Evolutionary conservation across 495 filamentous ascomycete species (phyloP).

Genomic region (Rusavskia elegans): DNA sequence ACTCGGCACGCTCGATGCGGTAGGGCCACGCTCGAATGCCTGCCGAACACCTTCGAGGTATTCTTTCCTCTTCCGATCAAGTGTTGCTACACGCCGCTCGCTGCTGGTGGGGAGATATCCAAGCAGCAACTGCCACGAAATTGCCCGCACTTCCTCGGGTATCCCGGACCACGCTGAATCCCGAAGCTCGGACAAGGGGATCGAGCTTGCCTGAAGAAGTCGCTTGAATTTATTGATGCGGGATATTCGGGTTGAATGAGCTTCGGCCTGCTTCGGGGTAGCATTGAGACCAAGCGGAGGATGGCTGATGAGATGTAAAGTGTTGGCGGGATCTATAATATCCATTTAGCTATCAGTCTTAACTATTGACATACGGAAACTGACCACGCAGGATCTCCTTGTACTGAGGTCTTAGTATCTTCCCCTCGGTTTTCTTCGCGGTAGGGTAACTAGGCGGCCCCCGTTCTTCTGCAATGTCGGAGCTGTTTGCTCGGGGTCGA

Average conservation of each 20-base stretch:
- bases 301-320: constrained; percentile 84
- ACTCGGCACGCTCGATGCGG: constrained; percentile 14
- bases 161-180: constrained; percentile 84
- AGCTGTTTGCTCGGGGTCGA: constrained; percentile 51
- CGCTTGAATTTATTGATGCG: constrained; percentile 98
- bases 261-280: constrained; percentile 68
- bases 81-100: constrained; percentile 73
- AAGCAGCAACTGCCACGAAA: constrained; percentile 94
- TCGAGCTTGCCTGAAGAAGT: constrained; percentile 78
- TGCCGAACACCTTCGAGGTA: constrained; percentile 92
- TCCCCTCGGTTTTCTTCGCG: constrained; percentile 74
- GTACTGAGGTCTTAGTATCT: constrained; percentile 91
- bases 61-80: constrained; percentile 92
- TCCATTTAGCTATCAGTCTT: background rate
- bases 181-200: constrained; percentile 69
- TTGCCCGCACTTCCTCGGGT: constrained; percentile 85
- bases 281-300: constrained; percentile 60
- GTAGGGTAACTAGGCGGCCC: constrained; percentile 77
- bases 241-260: constrained; percentile 71
- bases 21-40: constrained; percentile 65
- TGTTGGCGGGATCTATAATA: constrained; percentile 73
- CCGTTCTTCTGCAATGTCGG: constrained; percentile 81
- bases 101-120: constrained; percentile 92
- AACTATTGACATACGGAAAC: constrained; percentile 1
- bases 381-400: constrained; percentile 79